Conservation (phyloP, 1,284 basidiomycete genomes). For the Melampsora larici-populina region DNA sequence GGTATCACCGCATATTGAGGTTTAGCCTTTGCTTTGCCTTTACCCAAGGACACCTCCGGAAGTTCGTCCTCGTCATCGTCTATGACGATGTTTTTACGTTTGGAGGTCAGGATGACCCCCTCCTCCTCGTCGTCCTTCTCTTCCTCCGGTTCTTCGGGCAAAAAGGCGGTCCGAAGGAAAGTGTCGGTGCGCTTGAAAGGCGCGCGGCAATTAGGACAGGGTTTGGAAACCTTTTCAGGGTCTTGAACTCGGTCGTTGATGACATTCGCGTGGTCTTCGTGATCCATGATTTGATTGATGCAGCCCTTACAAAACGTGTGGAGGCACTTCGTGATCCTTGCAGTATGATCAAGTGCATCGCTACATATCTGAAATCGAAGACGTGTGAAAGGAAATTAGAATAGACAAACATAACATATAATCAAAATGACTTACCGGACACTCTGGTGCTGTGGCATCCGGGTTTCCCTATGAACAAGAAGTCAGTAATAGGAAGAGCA, state of each 20-base stretch:
- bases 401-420: background rate
- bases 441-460: constrained; percentile 15
- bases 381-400: background rate
- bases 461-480: background rate
- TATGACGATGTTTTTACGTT: background rate
- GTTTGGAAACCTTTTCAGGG: constrained; percentile 12
- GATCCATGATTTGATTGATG: constrained; percentile 5
- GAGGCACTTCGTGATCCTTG: constrained; percentile 11
- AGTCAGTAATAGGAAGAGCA: background rate
- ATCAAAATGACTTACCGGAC: constrained; percentile 13
- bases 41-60: background rate
- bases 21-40: constrained; percentile 5
- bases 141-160: background rate
- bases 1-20: background rate
- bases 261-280: background rate
- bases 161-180: constrained; percentile 12
- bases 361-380: constrained; percentile 11
- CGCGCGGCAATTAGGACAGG: constrained; percentile 28
- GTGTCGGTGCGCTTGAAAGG: constrained; percentile 8
- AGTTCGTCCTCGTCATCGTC: constrained; percentile 17
- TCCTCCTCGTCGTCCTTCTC: background rate
- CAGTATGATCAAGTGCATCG: constrained; percentile 21
- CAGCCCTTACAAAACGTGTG: constrained; percentile 23
- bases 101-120: background rate
- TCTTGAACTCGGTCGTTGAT: background rate